Percentiles rank a stretch among this genome's conserved stretches.
These are phyloP conservation scores for Oryza meridionalis DNA, from an alignment of 176 grass and related monocot genomes.

Conservation along the genomic window DNA sequence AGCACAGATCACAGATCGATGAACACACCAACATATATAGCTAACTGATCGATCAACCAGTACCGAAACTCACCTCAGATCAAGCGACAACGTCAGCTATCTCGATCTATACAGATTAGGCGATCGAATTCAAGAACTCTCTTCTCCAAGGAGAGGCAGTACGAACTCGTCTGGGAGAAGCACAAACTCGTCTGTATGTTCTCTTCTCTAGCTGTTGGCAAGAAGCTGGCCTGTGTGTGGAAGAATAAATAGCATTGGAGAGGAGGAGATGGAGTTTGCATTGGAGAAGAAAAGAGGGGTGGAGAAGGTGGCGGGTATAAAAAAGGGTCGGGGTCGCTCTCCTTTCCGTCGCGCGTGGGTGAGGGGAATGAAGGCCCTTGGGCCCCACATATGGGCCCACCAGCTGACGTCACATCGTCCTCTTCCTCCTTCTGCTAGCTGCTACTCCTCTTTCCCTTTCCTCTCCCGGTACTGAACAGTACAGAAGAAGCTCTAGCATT, in stretches of 20 bases:
- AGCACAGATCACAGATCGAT: conserved; percentile 10
- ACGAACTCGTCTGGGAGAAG: neutral
- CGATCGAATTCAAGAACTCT: conserved; percentile 9
- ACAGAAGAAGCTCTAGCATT: conserved; percentile 38
- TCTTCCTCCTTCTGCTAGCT: conserved; percentile 26
- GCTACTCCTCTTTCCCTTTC: neutral
- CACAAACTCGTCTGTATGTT: neutral
- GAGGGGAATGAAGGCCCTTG: conserved; percentile 49
- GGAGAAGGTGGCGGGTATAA: conserved; percentile 57
- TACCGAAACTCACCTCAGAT: conserved; percentile 50
- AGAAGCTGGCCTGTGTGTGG: conserved; percentile 2
- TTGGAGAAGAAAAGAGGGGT: conserved; percentile 28
- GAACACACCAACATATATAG: neutral
- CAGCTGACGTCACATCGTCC: conserved; percentile 40
- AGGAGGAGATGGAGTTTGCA: conserved; percentile 3
- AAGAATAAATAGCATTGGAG: conserved; percentile 38
- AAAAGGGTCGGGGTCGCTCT: conserved; percentile 43
- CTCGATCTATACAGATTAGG: neutral
- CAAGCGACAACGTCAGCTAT: neutral
- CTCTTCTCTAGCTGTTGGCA: no score
- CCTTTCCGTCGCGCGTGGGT: conserved; percentile 68
- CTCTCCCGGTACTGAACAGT: conserved; percentile 31
- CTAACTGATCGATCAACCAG: conserved; percentile 31
- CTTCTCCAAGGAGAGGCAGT: conserved; percentile 25
- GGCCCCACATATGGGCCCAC: conserved; percentile 7